Evolutionary conservation across 225 moss, liverwort and hornwort genomes (phyloP).

Genomic region (Polytrichum commune): DNA sequence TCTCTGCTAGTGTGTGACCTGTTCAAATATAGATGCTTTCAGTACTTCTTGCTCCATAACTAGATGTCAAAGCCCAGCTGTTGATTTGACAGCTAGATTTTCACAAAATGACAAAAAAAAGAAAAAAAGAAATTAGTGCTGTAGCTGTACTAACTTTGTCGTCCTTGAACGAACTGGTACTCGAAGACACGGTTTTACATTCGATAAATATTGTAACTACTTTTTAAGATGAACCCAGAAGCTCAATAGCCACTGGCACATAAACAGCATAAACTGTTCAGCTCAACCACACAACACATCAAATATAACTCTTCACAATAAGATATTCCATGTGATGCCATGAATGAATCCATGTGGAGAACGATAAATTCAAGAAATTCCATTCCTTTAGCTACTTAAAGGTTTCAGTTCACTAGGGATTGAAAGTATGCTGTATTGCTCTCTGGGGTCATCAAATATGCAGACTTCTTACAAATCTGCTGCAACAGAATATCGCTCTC

Average conservation of each 20-base stretch:
- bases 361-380: no score
- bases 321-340: background rate
- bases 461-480: background rate
- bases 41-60: constrained; percentile 9
- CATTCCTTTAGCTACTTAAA: no score
- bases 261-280: background rate
- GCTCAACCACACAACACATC: background rate
- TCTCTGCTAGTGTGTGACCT: constrained; percentile 82
- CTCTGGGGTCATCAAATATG: no score
- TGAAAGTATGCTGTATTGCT: no score
- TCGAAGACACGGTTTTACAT: no score
- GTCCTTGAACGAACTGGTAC: no score
- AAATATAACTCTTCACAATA: background rate
- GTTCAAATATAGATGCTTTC: constrained; percentile 15
- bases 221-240: background rate
- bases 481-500: background rate
- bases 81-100: no score
- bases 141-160: background rate
- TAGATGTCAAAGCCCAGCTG: constrained; percentile 1
- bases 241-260: background rate
- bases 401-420: no score
- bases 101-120: no score
- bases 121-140: background rate
- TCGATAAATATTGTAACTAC: background rate
- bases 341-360: background rate